Base-by-base conservation (phyloP, 441 rosid genomes). In the Capsella rubella region DNA sequence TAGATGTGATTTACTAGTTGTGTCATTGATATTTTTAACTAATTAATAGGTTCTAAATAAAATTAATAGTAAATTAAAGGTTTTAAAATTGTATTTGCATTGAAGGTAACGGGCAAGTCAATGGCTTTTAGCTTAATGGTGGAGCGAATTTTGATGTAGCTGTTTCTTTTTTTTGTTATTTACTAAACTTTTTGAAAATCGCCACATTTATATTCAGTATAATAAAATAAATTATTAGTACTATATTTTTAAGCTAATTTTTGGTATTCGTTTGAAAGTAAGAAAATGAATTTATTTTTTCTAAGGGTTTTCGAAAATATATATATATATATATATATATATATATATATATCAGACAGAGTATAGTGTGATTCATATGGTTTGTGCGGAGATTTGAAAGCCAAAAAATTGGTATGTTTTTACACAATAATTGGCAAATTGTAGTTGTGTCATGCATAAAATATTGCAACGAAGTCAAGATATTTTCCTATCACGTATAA, bases 361-460 rank as follows among this genome's bases (percentile, higher is more conserved):
- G n/a, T n/a, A 40, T 25, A 49, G 34, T 65, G 58, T 64, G 67
- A 73, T 66, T 56, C 67, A 74, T 56, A 58, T 66, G 35, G 45
- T 29, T 39, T 57, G 64, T 34, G 47, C 53, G 64, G 6, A 45
- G 3, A 25, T 32, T 72, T 21, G n/a, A 53, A 54, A 55, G 50
- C 40, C 40, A 16, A 57, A 39, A 5, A 2, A 1, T 74, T 74
- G 53, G 6, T 39, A 39, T 14, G n/a, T 8, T 16, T n/a, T 16
- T n/a, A 34, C 11, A 4, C 13, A 47, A 14, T n/a, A 31, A 21
- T 21, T 31, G 5, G 43, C 25, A 7, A 42, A 40, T 18, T 63
- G 12, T 55, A 32, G 47, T 45, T 73, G 60, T 73, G 52, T 56
- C 53, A 73, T 65, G 66, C 60, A 39, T 28, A 57, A 35, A 57